These are phyloP conservation scores for Massarina eburnea DNA, from an alignment of 2,329 filamentous ascomycete species.

Conservation along the genomic window DNA sequence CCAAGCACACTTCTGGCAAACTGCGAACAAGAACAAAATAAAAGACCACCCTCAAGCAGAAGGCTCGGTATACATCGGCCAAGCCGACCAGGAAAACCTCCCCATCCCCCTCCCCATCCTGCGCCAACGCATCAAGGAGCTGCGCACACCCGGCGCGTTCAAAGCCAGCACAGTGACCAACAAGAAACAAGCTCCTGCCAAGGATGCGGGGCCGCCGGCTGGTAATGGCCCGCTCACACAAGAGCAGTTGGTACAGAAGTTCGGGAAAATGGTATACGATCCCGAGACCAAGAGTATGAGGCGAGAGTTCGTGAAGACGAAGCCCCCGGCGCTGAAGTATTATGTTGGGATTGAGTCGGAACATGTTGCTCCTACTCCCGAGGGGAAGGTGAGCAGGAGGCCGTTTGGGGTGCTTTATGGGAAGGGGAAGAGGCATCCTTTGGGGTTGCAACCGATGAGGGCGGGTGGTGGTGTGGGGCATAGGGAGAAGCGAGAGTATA, in stretches of 20 bases:
- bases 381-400: neutral
- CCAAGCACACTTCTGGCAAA: constrained; percentile 33
- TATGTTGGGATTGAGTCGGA: too few relatives aligned
- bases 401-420: neutral
- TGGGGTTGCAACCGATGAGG: neutral
- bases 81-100: neutral
- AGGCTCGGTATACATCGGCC: neutral
- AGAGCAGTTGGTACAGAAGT: neutral
- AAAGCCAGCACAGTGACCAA: neutral
- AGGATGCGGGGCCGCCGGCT: neutral
- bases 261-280: too few relatives aligned
- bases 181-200: neutral
- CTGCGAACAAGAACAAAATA: neutral
- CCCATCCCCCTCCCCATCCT: neutral
- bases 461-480: too few relatives aligned
- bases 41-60: neutral
- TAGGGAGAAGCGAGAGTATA: too few relatives aligned
- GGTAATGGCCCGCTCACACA: too few relatives aligned
- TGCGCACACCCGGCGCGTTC: neutral
- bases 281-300: too few relatives aligned
- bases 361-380: neutral
- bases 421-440: neutral
- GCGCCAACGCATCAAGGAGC: neutral
- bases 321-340: too few relatives aligned
- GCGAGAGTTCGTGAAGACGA: too few relatives aligned